phyloP scores from a whole-genome alignment of 208 protist species.

The Trypanosomatidae sp. region DNA sequence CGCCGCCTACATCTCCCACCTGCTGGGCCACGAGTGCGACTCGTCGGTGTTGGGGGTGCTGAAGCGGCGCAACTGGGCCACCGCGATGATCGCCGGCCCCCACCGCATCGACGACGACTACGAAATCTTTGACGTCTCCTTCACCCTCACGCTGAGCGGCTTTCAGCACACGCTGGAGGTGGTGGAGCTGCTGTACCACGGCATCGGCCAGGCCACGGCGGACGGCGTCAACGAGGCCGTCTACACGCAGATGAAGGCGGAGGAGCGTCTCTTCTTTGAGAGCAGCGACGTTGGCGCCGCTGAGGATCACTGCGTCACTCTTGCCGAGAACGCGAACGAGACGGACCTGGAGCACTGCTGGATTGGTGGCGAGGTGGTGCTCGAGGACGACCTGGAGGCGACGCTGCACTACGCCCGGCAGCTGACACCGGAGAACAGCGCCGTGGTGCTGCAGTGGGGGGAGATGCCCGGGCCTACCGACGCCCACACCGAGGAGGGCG shows the following conservation, averaged over 20 bases:
- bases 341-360: slow-evolving; percentile 55
- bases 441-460: slow-evolving; percentile 54
- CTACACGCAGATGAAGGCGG: slow-evolving; percentile 73
- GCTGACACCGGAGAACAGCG: slow-evolving; percentile 54
- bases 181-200: slow-evolving; percentile 58
- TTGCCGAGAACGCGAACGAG: slow-evolving; percentile 43
- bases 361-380: slow-evolving; percentile 36
- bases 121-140: slow-evolving; percentile 39
- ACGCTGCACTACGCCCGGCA: slow-evolving; percentile 42
- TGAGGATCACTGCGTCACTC: slow-evolving; percentile 40
- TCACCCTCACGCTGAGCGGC: slow-evolving; percentile 60
- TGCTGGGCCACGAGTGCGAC: slow-evolving; percentile 94
- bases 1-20: slow-evolving; percentile 75
- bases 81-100: slow-evolving; percentile 69
- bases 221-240: no score
- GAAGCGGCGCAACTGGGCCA: slow-evolving; percentile 67
- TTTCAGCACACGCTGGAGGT: slow-evolving; percentile 53
- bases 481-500: no score
- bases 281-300: slow-evolving; percentile 35
- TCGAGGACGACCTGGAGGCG: slow-evolving; percentile 59
- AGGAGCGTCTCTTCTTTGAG: slow-evolving; percentile 58
- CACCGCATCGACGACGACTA: slow-evolving; percentile 62
- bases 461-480: no score
- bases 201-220: slow-evolving; percentile 46
- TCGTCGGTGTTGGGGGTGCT: slow-evolving; percentile 87